These are phyloP conservation scores for Alisma plantagoaquatica DNA, from an alignment of 106 monocot species.

Conservation along the genomic window DNA sequence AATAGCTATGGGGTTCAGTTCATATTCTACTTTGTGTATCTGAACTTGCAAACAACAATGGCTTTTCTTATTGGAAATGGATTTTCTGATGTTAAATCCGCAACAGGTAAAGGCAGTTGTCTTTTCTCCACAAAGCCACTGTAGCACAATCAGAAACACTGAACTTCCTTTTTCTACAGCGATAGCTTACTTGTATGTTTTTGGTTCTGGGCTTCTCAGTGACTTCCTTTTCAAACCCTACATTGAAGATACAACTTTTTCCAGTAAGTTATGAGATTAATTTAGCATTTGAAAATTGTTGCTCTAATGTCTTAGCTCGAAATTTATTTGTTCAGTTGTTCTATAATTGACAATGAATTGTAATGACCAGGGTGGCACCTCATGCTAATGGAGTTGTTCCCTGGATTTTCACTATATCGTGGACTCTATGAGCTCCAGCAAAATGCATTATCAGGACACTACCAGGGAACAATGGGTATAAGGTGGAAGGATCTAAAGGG, in stretches of 20 bases:
- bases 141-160: too few species aligned
- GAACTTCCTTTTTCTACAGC: conserved; percentile 33
- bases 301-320: too few species aligned
- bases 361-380: conserved; percentile 45
- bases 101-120: conserved; percentile 26
- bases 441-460: conserved; percentile 8
- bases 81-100: conserved; percentile 64
- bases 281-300: too few species aligned
- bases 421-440: neutral
- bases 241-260: conserved; percentile 29
- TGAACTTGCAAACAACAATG: conserved; percentile 63
- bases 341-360: too few species aligned
- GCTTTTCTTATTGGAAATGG: conserved; percentile 35
- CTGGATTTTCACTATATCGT: neutral
- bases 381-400: conserved; percentile 32
- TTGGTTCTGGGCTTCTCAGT: conserved; percentile 44
- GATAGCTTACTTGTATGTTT: conserved; percentile 41
- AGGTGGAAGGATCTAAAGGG: conserved; percentile 29
- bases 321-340: too few species aligned
- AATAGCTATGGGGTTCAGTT: conserved; percentile 63
- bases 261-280: too few species aligned
- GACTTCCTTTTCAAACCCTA: conserved; percentile 22
- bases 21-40: conserved; percentile 54
- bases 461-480: conserved; percentile 39
- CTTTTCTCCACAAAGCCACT: neutral